Percentiles rank a stretch among this genome's conserved stretches.
Evolutionary conservation across 2,329 filamentous ascomycete species (phyloP).

Genomic region (Aureobasidium musti): DNA sequence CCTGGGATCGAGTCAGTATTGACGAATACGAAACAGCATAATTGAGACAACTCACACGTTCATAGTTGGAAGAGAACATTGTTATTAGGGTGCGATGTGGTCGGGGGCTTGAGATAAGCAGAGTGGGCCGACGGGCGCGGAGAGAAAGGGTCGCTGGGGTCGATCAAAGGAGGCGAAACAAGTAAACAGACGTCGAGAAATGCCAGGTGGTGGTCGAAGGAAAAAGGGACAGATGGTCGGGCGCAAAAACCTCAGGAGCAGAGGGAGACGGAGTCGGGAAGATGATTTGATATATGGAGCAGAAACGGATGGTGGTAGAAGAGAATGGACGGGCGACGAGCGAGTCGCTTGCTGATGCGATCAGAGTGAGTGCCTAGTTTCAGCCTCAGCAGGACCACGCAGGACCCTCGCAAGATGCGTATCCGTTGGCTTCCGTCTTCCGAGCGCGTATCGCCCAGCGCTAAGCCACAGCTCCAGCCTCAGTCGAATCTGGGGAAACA

Average conservation of each 20-base stretch:
- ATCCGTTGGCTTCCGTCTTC: not conserved
- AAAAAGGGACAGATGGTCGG: not conserved
- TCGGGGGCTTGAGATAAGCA: conserved; percentile 8
- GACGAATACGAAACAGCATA: not conserved
- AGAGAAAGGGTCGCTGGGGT: conserved; percentile 10
- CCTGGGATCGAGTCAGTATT: conserved; percentile 36
- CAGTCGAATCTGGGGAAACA: not conserved
- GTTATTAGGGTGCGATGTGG: not conserved
- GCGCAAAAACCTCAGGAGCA: conserved; percentile 9
- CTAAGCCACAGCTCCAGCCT: conserved; percentile 3
- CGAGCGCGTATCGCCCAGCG: not conserved
- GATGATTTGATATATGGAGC: conserved; percentile 4
- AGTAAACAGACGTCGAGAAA: conserved; percentile 15
- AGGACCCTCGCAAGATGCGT: not conserved
- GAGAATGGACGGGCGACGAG: conserved; percentile 6
- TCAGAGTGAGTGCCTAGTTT: conserved; percentile 8
- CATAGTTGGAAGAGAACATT: conserved; percentile 52
- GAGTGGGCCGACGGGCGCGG: conserved; percentile 15
- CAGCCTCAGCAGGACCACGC: conserved; percentile 2
- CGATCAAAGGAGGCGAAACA: conserved; percentile 8
- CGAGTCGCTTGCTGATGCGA: conserved; percentile 8
- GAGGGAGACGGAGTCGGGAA: not conserved
- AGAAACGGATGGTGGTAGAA: conserved; percentile 20
- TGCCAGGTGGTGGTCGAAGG: not conserved
- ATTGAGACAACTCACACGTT: conserved; percentile 44